Percentiles rank a stretch among this genome's conserved stretches.
Evolutionary conservation across 2,329 filamentous ascomycete genomes (phyloP).

Genomic region (Ascochyta fabae): DNA sequence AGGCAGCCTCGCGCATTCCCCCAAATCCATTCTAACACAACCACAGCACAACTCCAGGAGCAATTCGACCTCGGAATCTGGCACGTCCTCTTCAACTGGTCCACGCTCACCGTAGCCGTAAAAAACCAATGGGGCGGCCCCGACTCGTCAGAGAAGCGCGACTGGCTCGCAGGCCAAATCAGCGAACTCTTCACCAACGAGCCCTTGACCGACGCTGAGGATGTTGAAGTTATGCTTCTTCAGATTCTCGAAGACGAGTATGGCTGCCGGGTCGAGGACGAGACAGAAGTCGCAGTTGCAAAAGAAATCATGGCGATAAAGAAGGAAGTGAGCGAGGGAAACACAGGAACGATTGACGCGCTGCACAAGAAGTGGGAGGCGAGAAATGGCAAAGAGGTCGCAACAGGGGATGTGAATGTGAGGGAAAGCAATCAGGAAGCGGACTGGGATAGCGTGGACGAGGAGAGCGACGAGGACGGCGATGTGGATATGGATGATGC

Average conservation of each 20-base stretch:
- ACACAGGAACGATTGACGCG: slow-evolving; percentile 68
- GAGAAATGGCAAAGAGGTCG: slow-evolving; percentile 65
- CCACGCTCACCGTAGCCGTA: slow-evolving; percentile 84
- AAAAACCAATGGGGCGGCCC: slow-evolving; percentile 88
- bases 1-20: not conserved
- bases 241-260: slow-evolving; percentile 97
- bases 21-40: slow-evolving; percentile 7
- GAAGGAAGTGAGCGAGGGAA: slow-evolving; percentile 68
- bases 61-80: slow-evolving; percentile 83
- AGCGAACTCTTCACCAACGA: slow-evolving; percentile 73
- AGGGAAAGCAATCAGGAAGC: slow-evolving; percentile 64
- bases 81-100: slow-evolving; percentile 85
- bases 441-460: slow-evolving; percentile 53
- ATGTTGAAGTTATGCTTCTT: slow-evolving; percentile 83
- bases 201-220: slow-evolving; percentile 72
- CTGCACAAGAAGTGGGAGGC: slow-evolving; percentile 69
- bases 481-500: slow-evolving; percentile 49
- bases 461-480: slow-evolving; percentile 58
- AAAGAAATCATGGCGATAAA: slow-evolving; percentile 72
- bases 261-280: slow-evolving; percentile 90
- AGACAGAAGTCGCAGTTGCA: slow-evolving; percentile 77
- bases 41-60: slow-evolving; percentile 34
- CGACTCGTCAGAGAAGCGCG: slow-evolving; percentile 83
- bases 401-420: slow-evolving; percentile 51
- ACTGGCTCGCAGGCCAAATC: slow-evolving; percentile 92